These are phyloP conservation scores for Saururus chinensis DNA, from an alignment of 164 flowering plant species.

Conservation along the genomic window DNA sequence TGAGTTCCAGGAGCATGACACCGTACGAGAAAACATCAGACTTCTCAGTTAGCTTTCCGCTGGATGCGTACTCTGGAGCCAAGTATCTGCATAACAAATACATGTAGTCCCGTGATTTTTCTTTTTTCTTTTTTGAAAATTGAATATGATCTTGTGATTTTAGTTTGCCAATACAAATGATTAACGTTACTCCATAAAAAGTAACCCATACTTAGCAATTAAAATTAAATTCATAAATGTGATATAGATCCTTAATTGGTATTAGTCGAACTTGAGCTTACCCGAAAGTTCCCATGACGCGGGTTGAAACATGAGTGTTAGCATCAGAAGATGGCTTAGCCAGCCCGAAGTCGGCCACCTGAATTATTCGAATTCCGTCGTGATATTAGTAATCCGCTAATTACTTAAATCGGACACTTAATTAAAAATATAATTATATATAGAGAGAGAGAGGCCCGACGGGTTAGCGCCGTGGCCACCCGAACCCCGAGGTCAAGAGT, in stretches of 20 bases:
- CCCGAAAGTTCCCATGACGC: constrained; percentile 98
- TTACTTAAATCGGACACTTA: too few relatives aligned
- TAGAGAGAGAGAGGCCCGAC: too few relatives aligned
- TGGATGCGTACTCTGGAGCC: constrained; percentile 89
- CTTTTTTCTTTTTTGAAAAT: too few relatives aligned
- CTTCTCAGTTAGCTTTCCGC: constrained; percentile 84
- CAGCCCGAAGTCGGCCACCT: constrained; percentile 94
- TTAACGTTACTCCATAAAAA: too few relatives aligned
- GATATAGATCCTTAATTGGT: background rate
- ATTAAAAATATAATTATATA: too few relatives aligned
- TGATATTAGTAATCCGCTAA: too few relatives aligned
- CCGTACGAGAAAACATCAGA: constrained; percentile 91
- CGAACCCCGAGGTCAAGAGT: too few relatives aligned
- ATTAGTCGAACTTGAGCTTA: constrained; percentile 8
- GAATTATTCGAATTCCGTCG: background rate
- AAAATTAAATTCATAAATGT: background rate
- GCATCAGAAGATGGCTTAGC: constrained; percentile 65
- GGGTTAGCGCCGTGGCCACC: too few relatives aligned
- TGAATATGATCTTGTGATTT: too few relatives aligned
- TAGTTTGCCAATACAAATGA: too few relatives aligned
- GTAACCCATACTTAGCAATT: too few relatives aligned
- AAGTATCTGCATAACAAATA: constrained; percentile 21
- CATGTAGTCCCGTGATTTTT: too few relatives aligned
- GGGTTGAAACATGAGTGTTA: constrained; percentile 75
- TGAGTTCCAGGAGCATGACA: constrained; percentile 68